Evolutionary conservation across 345 rosid species (phyloP).

Genomic region (Gossypium bickii): DNA sequence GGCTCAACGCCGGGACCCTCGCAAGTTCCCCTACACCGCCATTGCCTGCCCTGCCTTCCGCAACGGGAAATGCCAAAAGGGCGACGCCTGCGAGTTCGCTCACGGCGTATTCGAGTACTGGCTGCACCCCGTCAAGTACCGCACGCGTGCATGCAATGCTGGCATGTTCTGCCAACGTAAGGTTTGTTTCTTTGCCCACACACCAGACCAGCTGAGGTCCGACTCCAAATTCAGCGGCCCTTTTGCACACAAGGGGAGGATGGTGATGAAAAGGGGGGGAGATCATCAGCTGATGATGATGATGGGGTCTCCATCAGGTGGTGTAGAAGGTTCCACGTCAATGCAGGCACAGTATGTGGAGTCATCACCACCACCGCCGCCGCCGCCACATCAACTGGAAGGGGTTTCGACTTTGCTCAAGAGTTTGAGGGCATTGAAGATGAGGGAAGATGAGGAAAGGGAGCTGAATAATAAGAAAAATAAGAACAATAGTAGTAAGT

Average conservation of each 20-base stretch:
- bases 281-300: slow-evolving; percentile 15
- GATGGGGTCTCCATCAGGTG: neutral
- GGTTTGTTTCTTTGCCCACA: slow-evolving; percentile 84
- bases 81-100: slow-evolving; percentile 61
- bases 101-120: slow-evolving; percentile 87
- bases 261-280: neutral
- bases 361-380: neutral
- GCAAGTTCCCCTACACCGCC: slow-evolving; percentile 55
- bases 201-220: slow-evolving; percentile 60
- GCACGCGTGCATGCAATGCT: slow-evolving; percentile 71
- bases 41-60: slow-evolving; percentile 71
- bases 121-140: slow-evolving; percentile 75
- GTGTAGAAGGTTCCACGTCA: slow-evolving; percentile 2
- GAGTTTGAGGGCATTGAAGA: slow-evolving; percentile 34
- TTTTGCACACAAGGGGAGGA: slow-evolving; percentile 19
- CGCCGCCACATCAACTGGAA: neutral
- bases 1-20: slow-evolving; percentile 90
- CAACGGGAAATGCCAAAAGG: slow-evolving; percentile 54
- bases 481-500: neutral
- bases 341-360: neutral
- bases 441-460: slow-evolving; percentile 26
- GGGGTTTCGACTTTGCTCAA: slow-evolving; percentile 28
- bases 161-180: slow-evolving; percentile 57
- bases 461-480: neutral
- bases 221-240: slow-evolving; percentile 25